Evolutionary conservation across 352 stramenopile species (phyloP).

Genomic region (Pythium sp.): DNA sequence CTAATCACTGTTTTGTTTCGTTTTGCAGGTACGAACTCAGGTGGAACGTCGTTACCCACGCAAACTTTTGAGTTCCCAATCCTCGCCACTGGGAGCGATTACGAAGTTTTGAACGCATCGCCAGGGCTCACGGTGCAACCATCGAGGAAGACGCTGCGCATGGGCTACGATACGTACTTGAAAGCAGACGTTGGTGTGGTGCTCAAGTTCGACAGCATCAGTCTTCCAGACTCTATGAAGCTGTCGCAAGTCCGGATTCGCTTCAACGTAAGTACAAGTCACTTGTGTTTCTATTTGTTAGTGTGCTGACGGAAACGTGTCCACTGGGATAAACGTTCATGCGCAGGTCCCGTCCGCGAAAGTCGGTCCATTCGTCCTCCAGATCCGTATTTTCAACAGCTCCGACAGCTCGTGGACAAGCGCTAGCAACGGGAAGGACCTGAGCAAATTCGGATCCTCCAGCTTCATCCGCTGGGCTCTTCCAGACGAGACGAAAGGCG

Average conservation of each 20-base stretch:
- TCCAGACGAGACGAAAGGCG: constrained; percentile 18
- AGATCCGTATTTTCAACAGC: constrained; percentile 32
- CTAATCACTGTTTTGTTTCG: neutral
- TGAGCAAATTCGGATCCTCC: constrained; percentile 20
- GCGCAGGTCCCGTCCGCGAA: constrained; percentile 26
- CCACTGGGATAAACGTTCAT: neutral
- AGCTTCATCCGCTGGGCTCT: constrained; percentile 33
- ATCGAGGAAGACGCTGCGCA: constrained; percentile 20
- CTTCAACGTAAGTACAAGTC: constrained; percentile 25
- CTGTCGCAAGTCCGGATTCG: constrained; percentile 27
- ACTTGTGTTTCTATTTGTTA: neutral
- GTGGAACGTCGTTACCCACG: neutral
- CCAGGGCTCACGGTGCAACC: constrained; percentile 11
- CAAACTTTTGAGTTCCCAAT: constrained; percentile 7
- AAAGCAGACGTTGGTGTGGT: constrained; percentile 22
- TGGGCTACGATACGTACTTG: constrained; percentile 31
- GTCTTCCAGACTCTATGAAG: constrained; percentile 29
- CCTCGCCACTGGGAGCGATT: constrained; percentile 1
- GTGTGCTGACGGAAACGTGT: neutral
- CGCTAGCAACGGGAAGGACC: neutral
- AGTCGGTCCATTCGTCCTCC: constrained; percentile 39
- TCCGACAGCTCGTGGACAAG: constrained; percentile 12
- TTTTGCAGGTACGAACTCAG: neutral
- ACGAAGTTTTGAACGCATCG: neutral
- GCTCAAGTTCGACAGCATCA: constrained; percentile 15